Evolutionary conservation across 495 filamentous ascomycete species (phyloP).

Genomic region (Penicillium verhagenii): DNA sequence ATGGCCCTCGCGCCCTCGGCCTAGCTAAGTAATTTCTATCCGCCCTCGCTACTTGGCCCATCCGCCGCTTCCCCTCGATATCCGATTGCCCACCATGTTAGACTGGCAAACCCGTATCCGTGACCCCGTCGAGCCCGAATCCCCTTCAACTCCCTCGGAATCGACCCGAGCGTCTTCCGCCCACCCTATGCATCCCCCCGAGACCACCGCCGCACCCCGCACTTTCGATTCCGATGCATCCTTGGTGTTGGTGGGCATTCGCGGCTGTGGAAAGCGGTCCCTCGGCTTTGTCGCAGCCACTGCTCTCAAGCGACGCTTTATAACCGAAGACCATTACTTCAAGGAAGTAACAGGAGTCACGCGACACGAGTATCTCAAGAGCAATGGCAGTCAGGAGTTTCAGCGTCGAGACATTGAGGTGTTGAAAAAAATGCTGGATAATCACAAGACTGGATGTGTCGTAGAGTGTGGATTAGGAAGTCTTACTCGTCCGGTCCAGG

Average conservation of each 20-base stretch:
- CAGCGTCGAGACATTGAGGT: conserved; percentile 64
- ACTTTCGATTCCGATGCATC: conserved; percentile 64
- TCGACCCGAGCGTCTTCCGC: conserved; percentile 1
- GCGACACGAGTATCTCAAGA: conserved; percentile 60
- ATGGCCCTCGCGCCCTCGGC: conserved; percentile 7
- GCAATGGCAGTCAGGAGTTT: conserved; percentile 63
- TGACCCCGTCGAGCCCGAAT: conserved; percentile 6
- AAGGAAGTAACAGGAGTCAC: conserved; percentile 65
- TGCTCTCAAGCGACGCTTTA: conserved; percentile 67
- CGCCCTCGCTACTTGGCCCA: neutral
- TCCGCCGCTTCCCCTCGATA: neutral
- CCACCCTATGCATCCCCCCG: conserved; percentile 32
- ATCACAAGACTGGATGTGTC: conserved; percentile 62
- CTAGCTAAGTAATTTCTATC: conserved; percentile 2
- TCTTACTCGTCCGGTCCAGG: conserved; percentile 56
- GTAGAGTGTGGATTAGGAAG: conserved; percentile 69
- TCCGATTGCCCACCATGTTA: conserved; percentile 6
- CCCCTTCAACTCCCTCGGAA: neutral
- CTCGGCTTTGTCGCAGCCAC: conserved; percentile 78
- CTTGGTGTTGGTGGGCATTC: conserved; percentile 73
- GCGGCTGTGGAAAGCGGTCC: conserved; percentile 75
- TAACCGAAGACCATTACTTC: conserved; percentile 76
- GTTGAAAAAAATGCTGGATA: conserved; percentile 63
- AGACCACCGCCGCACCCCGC: conserved; percentile 48
- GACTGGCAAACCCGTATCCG: conserved; percentile 12